Evolutionary conservation across 2,329 filamentous ascomycete genomes (phyloP).

Genomic region (Xylariaceae sp.): DNA sequence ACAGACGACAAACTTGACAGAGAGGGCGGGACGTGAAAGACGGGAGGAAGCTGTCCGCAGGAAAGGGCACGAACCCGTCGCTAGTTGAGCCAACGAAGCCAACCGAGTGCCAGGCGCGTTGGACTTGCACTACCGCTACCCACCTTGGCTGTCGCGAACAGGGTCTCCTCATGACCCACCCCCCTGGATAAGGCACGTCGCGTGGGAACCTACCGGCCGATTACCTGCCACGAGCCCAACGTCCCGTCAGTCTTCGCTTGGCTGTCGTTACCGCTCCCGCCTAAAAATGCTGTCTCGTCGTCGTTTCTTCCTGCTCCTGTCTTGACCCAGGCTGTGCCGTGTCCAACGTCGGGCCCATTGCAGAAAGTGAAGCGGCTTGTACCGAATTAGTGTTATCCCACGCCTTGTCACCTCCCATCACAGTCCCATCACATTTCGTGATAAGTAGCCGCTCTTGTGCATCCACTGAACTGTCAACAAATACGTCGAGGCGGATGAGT

Average conservation of each 20-base stretch:
- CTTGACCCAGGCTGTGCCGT: constrained; percentile 10
- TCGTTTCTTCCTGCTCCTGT: constrained; percentile 7
- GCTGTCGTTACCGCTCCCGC: constrained; percentile 15
- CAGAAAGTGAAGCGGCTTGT: constrained; percentile 17
- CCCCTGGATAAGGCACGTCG: constrained; percentile 13
- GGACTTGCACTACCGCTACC: neutral
- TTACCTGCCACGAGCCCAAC: constrained; percentile 19
- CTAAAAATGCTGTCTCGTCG: constrained; percentile 6
- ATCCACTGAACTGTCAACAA: constrained; percentile 4
- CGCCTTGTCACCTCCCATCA: constrained; percentile 1
- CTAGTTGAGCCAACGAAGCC: constrained; percentile 17
- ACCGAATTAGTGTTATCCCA: neutral
- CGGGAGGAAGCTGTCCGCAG: neutral
- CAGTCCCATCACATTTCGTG: constrained; percentile 1
- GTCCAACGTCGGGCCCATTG: constrained; percentile 13
- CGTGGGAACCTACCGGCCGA: constrained; percentile 17
- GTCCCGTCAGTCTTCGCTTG: constrained; percentile 13
- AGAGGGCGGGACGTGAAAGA: neutral
- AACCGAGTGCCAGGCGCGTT: constrained; percentile 1
- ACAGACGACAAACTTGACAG: neutral
- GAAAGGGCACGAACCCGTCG: constrained; percentile 8
- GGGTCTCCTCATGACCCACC: constrained; percentile 13
- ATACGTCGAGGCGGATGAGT: constrained; percentile 10
- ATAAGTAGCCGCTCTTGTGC: constrained; percentile 2
- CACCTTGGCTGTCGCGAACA: neutral